Evolutionary conservation across 1,284 basidiomycete species (phyloP), one percentile per base, ranked within the genome.

Genomic region (Melampsora americana): DNA sequence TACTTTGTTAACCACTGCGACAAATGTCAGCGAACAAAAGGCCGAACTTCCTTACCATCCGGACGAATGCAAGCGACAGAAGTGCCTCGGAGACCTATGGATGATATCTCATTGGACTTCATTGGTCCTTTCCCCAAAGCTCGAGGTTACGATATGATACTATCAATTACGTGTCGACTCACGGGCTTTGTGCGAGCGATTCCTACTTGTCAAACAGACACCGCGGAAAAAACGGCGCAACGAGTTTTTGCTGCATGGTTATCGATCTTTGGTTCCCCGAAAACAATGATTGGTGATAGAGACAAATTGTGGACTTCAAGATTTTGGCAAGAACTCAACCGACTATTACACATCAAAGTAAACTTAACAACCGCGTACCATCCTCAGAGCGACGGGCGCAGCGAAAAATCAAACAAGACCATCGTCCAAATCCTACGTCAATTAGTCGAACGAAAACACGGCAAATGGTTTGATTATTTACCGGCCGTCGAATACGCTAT

Each of bases 341-440:
- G 1, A 2, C 28, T 30, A 28, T 12, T 61, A 26, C 16, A 11
- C 5, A 61, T 61, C 14, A 61, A 26, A n/a, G 28, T 61, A 6
- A 28, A 61, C 60, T 30, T 61, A n/a, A 80, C 79, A 0, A 78
- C 79, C 0, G 68, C 80, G 0, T 82, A 73, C 66, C 82, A 79
- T 79, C 81, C 81, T 0, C 61, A 81, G 60, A 80, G 79, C 1
- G 80, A 82, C 39, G 79, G 81, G 26, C 6, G 68, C 0, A 82
- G 80, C 18, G 82, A 85, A 78, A 56, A 78, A 0, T 79, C 81
- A 0, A 84, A 84, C 61, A 84, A 84, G 53, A 84, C 82, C 0
- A 72, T 85, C 0, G 81, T 78, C 1, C 83, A 46, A 61, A 66
- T 39, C 35, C 12, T 39, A 11, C 35, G 35, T 1, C 35, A 39